These are phyloP conservation scores for Raphanus raphanistrum DNA, from an alignment of 345 rosid species.

Conservation along the genomic window DNA sequence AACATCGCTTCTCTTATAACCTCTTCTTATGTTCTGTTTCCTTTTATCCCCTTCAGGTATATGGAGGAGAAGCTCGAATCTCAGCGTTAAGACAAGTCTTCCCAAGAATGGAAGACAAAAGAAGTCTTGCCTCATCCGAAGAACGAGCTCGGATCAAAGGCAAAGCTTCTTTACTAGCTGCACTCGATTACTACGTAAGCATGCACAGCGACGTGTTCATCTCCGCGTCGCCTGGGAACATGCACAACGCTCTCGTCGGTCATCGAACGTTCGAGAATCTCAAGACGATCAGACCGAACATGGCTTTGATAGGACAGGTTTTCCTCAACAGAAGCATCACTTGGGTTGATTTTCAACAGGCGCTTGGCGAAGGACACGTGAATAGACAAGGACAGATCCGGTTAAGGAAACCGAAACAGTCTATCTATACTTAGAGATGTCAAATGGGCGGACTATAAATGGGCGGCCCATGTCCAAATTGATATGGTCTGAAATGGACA, in stretches of 20 bases:
- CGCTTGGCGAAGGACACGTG: constrained; percentile 76
- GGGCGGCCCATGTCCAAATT: too few relatives aligned
- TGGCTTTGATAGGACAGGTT: constrained; percentile 74
- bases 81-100: constrained; percentile 67
- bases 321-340: constrained; percentile 78
- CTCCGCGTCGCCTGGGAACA: constrained; percentile 69
- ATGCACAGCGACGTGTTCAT: constrained; percentile 64
- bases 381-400: constrained; percentile 83
- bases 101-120: constrained; percentile 91
- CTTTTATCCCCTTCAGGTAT: constrained; percentile 50
- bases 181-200: constrained; percentile 82
- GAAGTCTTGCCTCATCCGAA: constrained; percentile 72
- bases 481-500: too few relatives aligned
- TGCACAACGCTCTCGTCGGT: constrained; percentile 96
- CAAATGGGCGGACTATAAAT: too few relatives aligned
- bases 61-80: constrained; percentile 92
- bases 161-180: constrained; percentile 89
- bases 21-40: neutral
- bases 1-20: neutral
- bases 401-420: constrained; percentile 73
- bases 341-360: constrained; percentile 77
- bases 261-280: constrained; percentile 75
- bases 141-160: constrained; percentile 71
- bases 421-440: too few relatives aligned
- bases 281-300: constrained; percentile 91